These are phyloP conservation scores for Ogataea salicorniae DNA, from an alignment of 805 yeast species.

Conservation along the genomic window DNA sequence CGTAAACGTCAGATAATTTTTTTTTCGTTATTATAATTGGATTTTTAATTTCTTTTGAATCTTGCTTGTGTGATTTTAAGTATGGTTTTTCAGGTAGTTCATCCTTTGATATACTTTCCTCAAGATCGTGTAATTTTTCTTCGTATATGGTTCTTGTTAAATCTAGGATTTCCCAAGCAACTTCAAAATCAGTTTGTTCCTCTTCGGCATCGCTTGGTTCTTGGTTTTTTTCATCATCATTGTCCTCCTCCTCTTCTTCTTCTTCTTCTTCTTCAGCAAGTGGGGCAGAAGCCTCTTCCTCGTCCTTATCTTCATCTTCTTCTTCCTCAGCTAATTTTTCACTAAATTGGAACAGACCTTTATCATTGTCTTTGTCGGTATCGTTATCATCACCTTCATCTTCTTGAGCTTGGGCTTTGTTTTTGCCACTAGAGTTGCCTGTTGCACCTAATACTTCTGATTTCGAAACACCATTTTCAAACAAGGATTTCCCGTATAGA, in stretches of 20 bases:
- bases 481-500: slow-evolving; percentile 75
- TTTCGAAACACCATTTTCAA: slow-evolving; percentile 67
- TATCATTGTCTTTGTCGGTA: slow-evolving; percentile 28
- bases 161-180: slow-evolving; percentile 85
- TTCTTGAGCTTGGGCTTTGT: slow-evolving; percentile 14
- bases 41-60: slow-evolving; percentile 17
- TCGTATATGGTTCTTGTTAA: slow-evolving; percentile 66
- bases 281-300: slow-evolving; percentile 18
- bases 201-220: slow-evolving; percentile 16
- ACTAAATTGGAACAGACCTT: slow-evolving; percentile 19
- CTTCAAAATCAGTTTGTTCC: slow-evolving; percentile 70
- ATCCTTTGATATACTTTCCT: slow-evolving; percentile 3
- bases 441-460: slow-evolving; percentile 70
- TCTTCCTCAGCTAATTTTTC: slow-evolving; percentile 31
- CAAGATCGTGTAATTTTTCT: slow-evolving; percentile 31
- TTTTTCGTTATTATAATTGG: slow-evolving; percentile 35
- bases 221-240: slow-evolving; percentile 22
- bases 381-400: slow-evolving; percentile 31
- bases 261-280: slow-evolving; percentile 23
- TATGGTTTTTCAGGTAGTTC: slow-evolving; percentile 12
- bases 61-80: slow-evolving; percentile 19
- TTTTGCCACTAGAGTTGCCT: slow-evolving; percentile 13
- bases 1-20: slow-evolving; percentile 69
- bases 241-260: slow-evolving; percentile 13
- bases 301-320: slow-evolving; percentile 20